Conservation (phyloP, 768 basidiomycete genomes). For the Hygrocybe punicea region DNA sequence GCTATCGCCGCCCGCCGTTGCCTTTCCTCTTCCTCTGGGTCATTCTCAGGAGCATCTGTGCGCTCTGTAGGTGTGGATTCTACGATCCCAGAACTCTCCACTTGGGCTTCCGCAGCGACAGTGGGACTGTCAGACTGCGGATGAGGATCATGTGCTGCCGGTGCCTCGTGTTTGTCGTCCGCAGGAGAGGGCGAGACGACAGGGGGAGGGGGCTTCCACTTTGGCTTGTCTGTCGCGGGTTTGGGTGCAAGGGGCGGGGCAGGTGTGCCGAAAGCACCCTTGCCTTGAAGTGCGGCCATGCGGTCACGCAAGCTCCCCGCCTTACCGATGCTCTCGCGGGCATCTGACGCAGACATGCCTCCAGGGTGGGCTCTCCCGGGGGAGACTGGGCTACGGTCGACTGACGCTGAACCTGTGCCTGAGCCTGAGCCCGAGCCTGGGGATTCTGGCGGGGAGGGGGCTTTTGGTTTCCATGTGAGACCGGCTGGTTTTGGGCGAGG, state of each 20-base stretch:
- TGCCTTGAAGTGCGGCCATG: slow-evolving; percentile 90
- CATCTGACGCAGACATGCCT: slow-evolving; percentile 81
- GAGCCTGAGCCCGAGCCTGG: slow-evolving; percentile 14
- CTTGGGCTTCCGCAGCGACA: neutral
- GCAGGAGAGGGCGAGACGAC: slow-evolving; percentile 43
- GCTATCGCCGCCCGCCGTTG: slow-evolving; percentile 84
- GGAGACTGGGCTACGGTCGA: slow-evolving; percentile 5
- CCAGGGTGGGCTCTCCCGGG: slow-evolving; percentile 14
- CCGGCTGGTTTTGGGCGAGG: slow-evolving; percentile 66
- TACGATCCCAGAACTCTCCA: neutral
- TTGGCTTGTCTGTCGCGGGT: slow-evolving; percentile 65
- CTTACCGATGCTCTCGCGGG: slow-evolving; percentile 78
- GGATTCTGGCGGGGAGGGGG: slow-evolving; percentile 49
- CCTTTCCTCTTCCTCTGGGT: slow-evolving; percentile 68
- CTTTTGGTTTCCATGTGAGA: slow-evolving; percentile 70
- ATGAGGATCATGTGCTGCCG: slow-evolving; percentile 3
- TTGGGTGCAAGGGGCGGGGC: slow-evolving; percentile 51
- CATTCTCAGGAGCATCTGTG: slow-evolving; percentile 34
- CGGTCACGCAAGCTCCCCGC: slow-evolving; percentile 85
- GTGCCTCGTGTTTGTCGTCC: slow-evolving; percentile 42
- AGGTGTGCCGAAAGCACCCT: slow-evolving; percentile 71
- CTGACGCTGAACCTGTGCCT: slow-evolving; percentile 13
- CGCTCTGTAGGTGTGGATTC: slow-evolving; percentile 23
- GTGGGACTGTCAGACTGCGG: neutral
- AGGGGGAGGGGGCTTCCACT: slow-evolving; percentile 80